Percentiles rank a stretch among this genome's conserved stretches.
These are phyloP conservation scores for Candida sithepensis DNA, from an alignment of 805 yeast genomes.

Conservation along the genomic window DNA sequence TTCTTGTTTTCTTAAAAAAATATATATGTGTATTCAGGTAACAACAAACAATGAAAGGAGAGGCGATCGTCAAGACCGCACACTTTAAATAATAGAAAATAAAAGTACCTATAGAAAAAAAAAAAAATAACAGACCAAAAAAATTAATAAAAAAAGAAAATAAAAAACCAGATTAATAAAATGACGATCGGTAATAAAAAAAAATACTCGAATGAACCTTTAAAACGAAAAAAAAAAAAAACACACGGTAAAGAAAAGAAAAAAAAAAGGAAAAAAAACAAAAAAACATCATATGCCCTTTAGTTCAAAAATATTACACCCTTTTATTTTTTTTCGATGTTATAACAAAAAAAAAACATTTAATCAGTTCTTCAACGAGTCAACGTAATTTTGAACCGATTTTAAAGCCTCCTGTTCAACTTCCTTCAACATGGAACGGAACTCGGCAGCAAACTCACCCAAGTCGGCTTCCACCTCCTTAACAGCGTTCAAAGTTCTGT, in stretches of 20 bases:
- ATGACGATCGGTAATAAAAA: not conserved
- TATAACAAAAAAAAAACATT: not conserved
- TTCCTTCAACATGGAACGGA: not conserved
- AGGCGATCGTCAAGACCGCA: too few relatives aligned
- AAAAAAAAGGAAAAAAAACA: too few relatives aligned
- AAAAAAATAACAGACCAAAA: not conserved
- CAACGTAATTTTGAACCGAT: not conserved
- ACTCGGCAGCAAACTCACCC: slow-evolving; percentile 6
- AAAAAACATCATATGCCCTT: too few relatives aligned
- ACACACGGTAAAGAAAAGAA: not conserved
- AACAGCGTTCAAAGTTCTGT: slow-evolving; percentile 18
- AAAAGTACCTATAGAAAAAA: too few relatives aligned
- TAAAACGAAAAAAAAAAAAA: not conserved
- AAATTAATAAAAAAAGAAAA: not conserved
- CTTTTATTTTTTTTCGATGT: too few relatives aligned
- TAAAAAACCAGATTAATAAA: not conserved
- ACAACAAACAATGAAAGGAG: not conserved
- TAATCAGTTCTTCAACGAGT: not conserved
- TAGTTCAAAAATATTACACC: too few relatives aligned
- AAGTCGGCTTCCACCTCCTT: slow-evolving; percentile 21
- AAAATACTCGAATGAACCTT: not conserved
- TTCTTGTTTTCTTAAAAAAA: too few relatives aligned
- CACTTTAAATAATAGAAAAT: too few relatives aligned
- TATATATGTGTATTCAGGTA: not conserved
- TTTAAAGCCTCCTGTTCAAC: not conserved